Conservation (phyloP, 1,284 basidiomycete species). For the Melampsora occidentalis region DNA sequence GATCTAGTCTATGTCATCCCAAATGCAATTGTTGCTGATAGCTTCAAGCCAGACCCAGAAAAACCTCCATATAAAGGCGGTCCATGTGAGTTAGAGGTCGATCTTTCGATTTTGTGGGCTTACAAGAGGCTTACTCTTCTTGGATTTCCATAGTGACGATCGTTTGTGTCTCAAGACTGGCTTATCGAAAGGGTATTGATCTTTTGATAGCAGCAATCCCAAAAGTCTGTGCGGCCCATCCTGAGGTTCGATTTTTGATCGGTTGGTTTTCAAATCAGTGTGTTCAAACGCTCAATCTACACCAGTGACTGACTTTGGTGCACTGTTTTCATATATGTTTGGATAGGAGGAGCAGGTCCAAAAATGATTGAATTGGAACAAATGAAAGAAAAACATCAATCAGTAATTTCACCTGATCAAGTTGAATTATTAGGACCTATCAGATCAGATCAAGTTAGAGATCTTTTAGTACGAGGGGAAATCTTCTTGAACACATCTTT, state of each 20-base stretch:
- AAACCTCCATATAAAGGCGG: constrained; percentile 30
- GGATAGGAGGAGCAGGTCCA: constrained; percentile 75
- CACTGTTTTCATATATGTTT: background rate
- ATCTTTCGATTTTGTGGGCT: background rate
- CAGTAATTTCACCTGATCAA: constrained; percentile 71
- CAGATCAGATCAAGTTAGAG: constrained; percentile 72
- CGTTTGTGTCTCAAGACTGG: constrained; percentile 88
- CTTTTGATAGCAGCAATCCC: constrained; percentile 88
- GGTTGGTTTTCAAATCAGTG: constrained; percentile 59
- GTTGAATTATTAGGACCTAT: constrained; percentile 84
- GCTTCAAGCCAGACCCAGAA: constrained; percentile 59
- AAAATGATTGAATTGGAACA: constrained; percentile 92
- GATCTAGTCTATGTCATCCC: constrained; percentile 82
- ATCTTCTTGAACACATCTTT: constrained; percentile 95
- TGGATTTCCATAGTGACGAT: constrained; percentile 70
- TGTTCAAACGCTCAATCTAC: no score
- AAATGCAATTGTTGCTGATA: constrained; percentile 83
- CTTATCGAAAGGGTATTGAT: constrained; percentile 95
- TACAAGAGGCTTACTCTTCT: background rate
- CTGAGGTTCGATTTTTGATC: constrained; percentile 81
- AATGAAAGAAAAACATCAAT: constrained; percentile 78
- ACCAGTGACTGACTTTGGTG: background rate
- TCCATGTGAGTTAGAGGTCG: constrained; percentile 14
- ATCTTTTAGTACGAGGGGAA: constrained; percentile 74
- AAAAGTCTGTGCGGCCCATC: constrained; percentile 76